Evolutionary conservation across 2,329 filamentous ascomycete genomes (phyloP).

Genomic region (Tolypocladium inflatum): DNA sequence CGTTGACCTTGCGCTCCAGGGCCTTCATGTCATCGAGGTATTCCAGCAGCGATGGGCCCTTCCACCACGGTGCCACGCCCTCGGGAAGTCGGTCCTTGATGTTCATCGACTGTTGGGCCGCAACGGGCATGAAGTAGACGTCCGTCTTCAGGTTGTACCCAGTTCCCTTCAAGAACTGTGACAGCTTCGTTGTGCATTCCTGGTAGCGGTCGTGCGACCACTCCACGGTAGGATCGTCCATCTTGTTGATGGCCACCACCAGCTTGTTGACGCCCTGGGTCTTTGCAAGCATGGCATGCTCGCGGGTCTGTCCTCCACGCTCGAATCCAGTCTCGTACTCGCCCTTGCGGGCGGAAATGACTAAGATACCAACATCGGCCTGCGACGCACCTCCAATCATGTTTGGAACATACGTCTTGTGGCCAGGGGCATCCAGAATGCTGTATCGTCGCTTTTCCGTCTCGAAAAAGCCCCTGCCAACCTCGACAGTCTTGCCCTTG

Average conservation of each 20-base stretch:
- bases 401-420: slow-evolving; percentile 96
- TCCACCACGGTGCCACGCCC: slow-evolving; percentile 71
- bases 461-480: slow-evolving; percentile 92
- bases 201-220: slow-evolving; percentile 91
- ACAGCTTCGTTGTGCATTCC: slow-evolving; percentile 85
- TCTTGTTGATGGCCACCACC: slow-evolving; percentile 94
- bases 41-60: slow-evolving; percentile 84
- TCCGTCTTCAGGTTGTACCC: slow-evolving; percentile 94
- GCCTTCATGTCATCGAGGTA: slow-evolving; percentile 92
- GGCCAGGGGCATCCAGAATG: slow-evolving; percentile 90
- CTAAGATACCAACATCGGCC: slow-evolving; percentile 87
- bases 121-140: slow-evolving; percentile 91
- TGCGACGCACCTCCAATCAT: slow-evolving; percentile 97
- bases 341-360: slow-evolving; percentile 93
- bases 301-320: slow-evolving; percentile 87
- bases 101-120: slow-evolving; percentile 74
- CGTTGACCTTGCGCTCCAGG: slow-evolving; percentile 90
- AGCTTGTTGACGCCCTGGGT: slow-evolving; percentile 98
- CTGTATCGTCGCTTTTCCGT: slow-evolving; percentile 94
- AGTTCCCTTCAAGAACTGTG: slow-evolving; percentile 79
- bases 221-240: slow-evolving; percentile 94
- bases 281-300: slow-evolving; percentile 96
- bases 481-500: slow-evolving; percentile 97
- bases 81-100: slow-evolving; percentile 83
- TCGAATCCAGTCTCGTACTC: slow-evolving; percentile 99